phyloP scores from a whole-genome alignment of 2,329 filamentous ascomycete genomes.

The Epichloe sp. region DNA sequence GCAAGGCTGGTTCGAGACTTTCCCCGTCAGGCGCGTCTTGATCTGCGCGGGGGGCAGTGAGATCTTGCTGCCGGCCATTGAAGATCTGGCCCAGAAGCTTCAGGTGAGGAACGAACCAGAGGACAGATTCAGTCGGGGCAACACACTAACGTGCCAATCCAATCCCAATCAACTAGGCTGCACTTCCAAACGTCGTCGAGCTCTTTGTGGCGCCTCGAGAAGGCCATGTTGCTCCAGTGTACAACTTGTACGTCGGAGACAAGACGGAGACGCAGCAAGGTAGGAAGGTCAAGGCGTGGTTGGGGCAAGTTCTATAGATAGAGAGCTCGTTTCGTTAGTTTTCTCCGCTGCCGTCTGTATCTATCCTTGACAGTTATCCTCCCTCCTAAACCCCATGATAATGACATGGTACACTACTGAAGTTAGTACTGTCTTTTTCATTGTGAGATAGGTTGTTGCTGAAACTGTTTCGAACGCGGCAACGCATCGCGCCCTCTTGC shows the following conservation, averaged over 20 bases:
- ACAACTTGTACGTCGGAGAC: slow-evolving; percentile 10
- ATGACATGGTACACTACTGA: no score
- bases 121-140: no score
- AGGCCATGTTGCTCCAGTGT: slow-evolving; percentile 12
- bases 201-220: slow-evolving; percentile 10
- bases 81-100: slow-evolving; percentile 9
- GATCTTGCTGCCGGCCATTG: slow-evolving; percentile 10
- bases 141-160: neutral
- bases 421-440: no score
- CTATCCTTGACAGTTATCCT: neutral
- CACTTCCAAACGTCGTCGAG: slow-evolving; percentile 8
- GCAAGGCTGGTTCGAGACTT: slow-evolving; percentile 10
- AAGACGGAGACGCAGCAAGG: slow-evolving; percentile 11
- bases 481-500: no score
- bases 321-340: neutral
- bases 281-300: slow-evolving; percentile 11
- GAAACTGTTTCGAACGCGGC: no score
- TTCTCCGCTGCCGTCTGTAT: neutral
- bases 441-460: no score
- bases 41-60: slow-evolving; percentile 9
- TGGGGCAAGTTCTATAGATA: slow-evolving; percentile 8
- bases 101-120: slow-evolving; percentile 4
- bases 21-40: slow-evolving; percentile 9
- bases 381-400: no score
- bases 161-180: slow-evolving; percentile 3